phyloP scores from a whole-genome alignment of 2,329 filamentous ascomycete genomes.

The Arthrobotrys pseudoclavata region DNA sequence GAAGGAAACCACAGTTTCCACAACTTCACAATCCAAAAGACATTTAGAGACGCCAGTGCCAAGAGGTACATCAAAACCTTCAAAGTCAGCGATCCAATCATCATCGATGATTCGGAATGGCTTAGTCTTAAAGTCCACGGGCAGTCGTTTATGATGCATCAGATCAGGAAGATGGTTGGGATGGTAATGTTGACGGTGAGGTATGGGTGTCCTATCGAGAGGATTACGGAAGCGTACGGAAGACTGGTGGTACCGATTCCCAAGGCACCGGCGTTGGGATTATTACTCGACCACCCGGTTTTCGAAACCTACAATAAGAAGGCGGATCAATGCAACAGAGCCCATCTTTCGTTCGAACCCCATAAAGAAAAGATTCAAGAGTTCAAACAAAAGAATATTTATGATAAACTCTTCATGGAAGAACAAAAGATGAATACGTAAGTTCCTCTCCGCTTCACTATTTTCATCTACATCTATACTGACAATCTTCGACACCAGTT shows the following conservation, averaged over 20 bases:
- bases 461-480: background rate
- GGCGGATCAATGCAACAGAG: slow-evolving; percentile 74
- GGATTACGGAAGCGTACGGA: slow-evolving; percentile 81
- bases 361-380: slow-evolving; percentile 83
- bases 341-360: slow-evolving; percentile 81
- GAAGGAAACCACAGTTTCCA: slow-evolving; percentile 91
- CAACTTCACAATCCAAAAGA: slow-evolving; percentile 97
- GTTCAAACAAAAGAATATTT: slow-evolving; percentile 94
- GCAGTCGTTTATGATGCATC: slow-evolving; percentile 99
- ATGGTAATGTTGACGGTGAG: slow-evolving; percentile 88
- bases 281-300: slow-evolving; percentile 89
- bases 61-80: slow-evolving; percentile 96
- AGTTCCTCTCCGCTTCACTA: slow-evolving; percentile 66
- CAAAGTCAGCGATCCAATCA: slow-evolving; percentile 81
- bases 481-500: slow-evolving; percentile 51
- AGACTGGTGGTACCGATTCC: slow-evolving; percentile 84
- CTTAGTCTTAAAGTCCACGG: slow-evolving; percentile 95
- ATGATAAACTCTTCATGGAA: slow-evolving; percentile 88
- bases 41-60: slow-evolving; percentile 81
- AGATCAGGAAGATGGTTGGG: slow-evolving; percentile 96
- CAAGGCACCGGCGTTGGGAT: slow-evolving; percentile 89
- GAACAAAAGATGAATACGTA: slow-evolving; percentile 89
- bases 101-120: slow-evolving; percentile 95
- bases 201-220: slow-evolving; percentile 79
- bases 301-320: slow-evolving; percentile 90